These are phyloP conservation scores for Rickenella mellea DNA, from an alignment of 768 basidiomycete species.

Conservation along the genomic window DNA sequence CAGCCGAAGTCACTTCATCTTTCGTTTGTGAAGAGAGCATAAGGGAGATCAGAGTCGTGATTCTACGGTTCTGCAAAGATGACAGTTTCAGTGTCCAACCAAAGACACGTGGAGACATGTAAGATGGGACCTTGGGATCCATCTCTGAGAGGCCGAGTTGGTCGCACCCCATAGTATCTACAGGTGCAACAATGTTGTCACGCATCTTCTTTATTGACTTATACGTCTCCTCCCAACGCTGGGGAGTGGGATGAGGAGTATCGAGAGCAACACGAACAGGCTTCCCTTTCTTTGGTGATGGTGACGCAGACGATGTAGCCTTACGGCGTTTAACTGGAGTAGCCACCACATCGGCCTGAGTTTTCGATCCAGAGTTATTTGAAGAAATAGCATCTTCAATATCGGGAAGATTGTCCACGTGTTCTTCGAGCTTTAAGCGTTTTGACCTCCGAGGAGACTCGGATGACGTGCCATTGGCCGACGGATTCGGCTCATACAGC, in stretches of 20 bases:
- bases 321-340: slow-evolving; percentile 7
- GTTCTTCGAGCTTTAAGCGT: slow-evolving; percentile 23
- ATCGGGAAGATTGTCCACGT: slow-evolving; percentile 7
- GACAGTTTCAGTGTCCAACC: slow-evolving; percentile 1
- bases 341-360: not conserved
- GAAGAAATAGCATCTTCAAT: not conserved
- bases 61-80: slow-evolving; percentile 57
- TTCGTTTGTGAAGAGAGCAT: slow-evolving; percentile 97
- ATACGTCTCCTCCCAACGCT: slow-evolving; percentile 61
- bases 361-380: not conserved
- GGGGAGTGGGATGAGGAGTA: slow-evolving; percentile 58
- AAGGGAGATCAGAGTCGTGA: slow-evolving; percentile 79
- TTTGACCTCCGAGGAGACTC: slow-evolving; percentile 12
- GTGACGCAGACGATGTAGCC: slow-evolving; percentile 14
- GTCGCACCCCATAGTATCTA: slow-evolving; percentile 89
- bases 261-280: slow-evolving; percentile 42
- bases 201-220: slow-evolving; percentile 71
- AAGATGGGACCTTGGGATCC: slow-evolving; percentile 49
- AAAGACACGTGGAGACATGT: slow-evolving; percentile 4
- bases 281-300: slow-evolving; percentile 45
- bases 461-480: slow-evolving; percentile 7
- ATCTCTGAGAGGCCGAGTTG: slow-evolving; percentile 52
- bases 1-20: slow-evolving; percentile 78
- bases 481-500: slow-evolving; percentile 22
- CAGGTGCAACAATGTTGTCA: slow-evolving; percentile 63